Base-by-base conservation (phyloP, 2,329 filamentous ascomycete species). In the Atkinsonella hypoxylon region DNA sequence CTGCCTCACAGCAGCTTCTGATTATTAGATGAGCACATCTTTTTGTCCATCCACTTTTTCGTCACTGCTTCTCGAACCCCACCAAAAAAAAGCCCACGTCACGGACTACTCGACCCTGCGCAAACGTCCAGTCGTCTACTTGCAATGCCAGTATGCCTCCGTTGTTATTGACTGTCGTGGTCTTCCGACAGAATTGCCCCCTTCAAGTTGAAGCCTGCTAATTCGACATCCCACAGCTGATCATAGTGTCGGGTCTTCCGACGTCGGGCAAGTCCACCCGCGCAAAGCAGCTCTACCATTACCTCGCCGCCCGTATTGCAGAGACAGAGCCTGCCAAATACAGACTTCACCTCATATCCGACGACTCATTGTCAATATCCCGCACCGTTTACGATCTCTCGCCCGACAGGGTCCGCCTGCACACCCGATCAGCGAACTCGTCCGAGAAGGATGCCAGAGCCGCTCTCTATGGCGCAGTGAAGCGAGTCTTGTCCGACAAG, bases 381-480 rank as follows among this genome's bases (percentile, higher is more conserved):
- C 83, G 86, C 53, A 62, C 75, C 51, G 86, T 87, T 41, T 91
- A 91, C 71, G 80, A 84, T 60, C 74, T 84, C 40, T 79, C 77
- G 2, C 68, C 71, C 4, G 60, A 64, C 2, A 64, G 66, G 18
- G 67, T 81, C 20, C 75, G 75, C 2, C 74, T 73, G 4, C 79
- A 84, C 60, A 75, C 77, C 34, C 80, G 85, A 53, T 85, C 83
- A 26, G 85, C 86, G 52, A 86, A 86, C 58, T 77, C 80, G 26
- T 77, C 82, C 1, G 87, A 94, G 63, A 94, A 94, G 65, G 85
- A 91, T 68, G 87, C 87, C 1, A 80, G 87, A 26, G 87, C 87
- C 1, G 76, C 81, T 41, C 74, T 88, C 50, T 88, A 86, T 64
- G 87, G 78, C 53, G 86, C 87, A 53, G 83, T 91, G 44, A 91